These are phyloP conservation scores for Primulina huaijiensis DNA, from an alignment of 257 asterid genomes.

Conservation along the genomic window DNA sequence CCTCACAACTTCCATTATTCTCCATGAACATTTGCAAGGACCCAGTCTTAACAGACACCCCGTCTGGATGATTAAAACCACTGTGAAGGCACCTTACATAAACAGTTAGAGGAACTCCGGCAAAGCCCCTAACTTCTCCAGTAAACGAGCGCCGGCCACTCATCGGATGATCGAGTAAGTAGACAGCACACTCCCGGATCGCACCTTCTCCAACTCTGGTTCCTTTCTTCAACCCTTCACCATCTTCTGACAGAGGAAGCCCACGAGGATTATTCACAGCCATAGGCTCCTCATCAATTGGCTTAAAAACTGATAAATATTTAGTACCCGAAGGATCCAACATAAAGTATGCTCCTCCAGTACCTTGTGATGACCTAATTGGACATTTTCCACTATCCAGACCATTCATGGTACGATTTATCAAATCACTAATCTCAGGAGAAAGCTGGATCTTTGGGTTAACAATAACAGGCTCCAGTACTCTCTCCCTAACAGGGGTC, in stretches of 20 bases:
- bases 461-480: slow-evolving; percentile 66
- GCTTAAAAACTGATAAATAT: slow-evolving; percentile 78
- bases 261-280: slow-evolving; percentile 87
- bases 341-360: slow-evolving; percentile 95
- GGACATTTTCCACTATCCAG: slow-evolving; percentile 62
- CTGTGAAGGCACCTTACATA: slow-evolving; percentile 62
- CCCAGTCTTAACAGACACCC: slow-evolving; percentile 53
- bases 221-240: slow-evolving; percentile 92
- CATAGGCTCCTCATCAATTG: slow-evolving; percentile 90
- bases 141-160: slow-evolving; percentile 59
- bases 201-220: slow-evolving; percentile 94
- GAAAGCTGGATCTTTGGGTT: slow-evolving; percentile 65
- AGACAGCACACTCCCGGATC: slow-evolving; percentile 82
- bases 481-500: slow-evolving; percentile 38
- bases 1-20: slow-evolving; percentile 86
- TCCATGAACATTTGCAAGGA: slow-evolving; percentile 79
- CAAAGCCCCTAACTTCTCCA: slow-evolving; percentile 58
- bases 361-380: slow-evolving; percentile 73
- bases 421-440: slow-evolving; percentile 46
- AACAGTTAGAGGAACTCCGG: slow-evolving; percentile 81
- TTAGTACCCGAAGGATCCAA: slow-evolving; percentile 51
- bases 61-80: slow-evolving; percentile 75
- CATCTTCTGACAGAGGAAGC: slow-evolving; percentile 73
- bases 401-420: slow-evolving; percentile 55
- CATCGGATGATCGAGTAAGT: slow-evolving; percentile 82